phyloP scores from a whole-genome alignment of 345 rosid genomes.

The Arabidopsis arenosa region DNA sequence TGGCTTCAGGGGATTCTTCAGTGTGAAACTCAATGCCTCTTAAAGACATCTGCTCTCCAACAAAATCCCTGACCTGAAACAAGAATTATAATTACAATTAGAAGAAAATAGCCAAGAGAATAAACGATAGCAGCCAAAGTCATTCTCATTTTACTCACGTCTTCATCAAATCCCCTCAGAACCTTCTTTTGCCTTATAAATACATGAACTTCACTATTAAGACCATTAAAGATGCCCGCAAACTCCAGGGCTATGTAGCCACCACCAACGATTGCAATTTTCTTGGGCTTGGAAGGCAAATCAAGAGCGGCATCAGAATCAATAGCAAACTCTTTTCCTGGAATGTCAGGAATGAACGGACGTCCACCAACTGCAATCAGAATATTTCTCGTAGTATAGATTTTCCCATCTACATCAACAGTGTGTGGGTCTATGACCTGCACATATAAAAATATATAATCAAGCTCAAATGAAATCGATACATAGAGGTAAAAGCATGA shows the following conservation, averaged over 20 bases:
- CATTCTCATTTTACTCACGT: constrained; percentile 51
- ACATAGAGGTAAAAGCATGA: not conserved
- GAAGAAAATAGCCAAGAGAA: constrained; percentile 7
- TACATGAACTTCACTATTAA: constrained; percentile 83
- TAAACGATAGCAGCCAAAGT: constrained; percentile 14
- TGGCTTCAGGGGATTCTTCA: constrained; percentile 87
- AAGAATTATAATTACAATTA: constrained; percentile 10
- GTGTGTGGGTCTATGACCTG: constrained; percentile 89
- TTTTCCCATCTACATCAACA: constrained; percentile 84
- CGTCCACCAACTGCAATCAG: constrained; percentile 91
- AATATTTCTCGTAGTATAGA: constrained; percentile 71
- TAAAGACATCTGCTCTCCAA: constrained; percentile 84
- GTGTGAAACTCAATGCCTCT: constrained; percentile 92
- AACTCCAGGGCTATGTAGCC: constrained; percentile 92
- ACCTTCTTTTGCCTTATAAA: constrained; percentile 94
- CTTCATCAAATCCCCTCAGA: constrained; percentile 95
- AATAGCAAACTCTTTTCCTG: constrained; percentile 80
- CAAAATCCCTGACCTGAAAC: constrained; percentile 83
- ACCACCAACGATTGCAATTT: constrained; percentile 88
- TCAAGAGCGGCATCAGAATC: constrained; percentile 99
- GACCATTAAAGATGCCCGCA: constrained; percentile 88
- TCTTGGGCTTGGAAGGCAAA: constrained; percentile 82
- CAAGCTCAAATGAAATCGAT: constrained; percentile 29
- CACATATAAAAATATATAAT: constrained; percentile 7
- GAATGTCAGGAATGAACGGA: constrained; percentile 88